Evolutionary conservation across 805 yeast species (phyloP), one percentile per base, ranked within the genome.

Genomic region (Kazachstania martiniae): DNA sequence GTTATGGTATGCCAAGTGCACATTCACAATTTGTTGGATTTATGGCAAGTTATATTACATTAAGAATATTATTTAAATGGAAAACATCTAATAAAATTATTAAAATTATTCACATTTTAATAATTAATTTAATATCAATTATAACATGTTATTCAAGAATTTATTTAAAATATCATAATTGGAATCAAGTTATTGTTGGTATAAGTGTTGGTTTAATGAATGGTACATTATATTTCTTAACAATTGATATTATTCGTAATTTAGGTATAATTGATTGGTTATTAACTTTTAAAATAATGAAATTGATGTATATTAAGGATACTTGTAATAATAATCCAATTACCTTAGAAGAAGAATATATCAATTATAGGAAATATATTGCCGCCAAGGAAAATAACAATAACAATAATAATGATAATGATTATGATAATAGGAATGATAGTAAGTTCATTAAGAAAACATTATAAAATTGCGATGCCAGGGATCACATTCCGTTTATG

Each of bases 1-100:
- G 80, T 1, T 86, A 78, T 53, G 98, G 98, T 0, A 89, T 89
- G 96, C 98, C 98, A 0, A 76, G 87, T 33, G 95, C 98, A 1
- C 98, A 89, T 57, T 75, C 95, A 0, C 98, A 89, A 59, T 91
- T 87, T 56, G 81, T 89, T 86, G 93, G 94, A 2, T 91, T 75
- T 51, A 75, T 80, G 41, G 68, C 73, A n/a, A 61, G 68, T 6
- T 81, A 76, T 49, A 60, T 67, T 39, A 44, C 65, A 3, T 63
- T 80, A 36, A 59, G 63, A 32, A 24, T 68, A 36, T 34, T 56
- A 54, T 42, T 53, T 41, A 59, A 66, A 49, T 59, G 73, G 72
- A 54, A 59, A 40, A 49, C 56, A 8, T 9, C 21, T n/a, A n/a
- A n/a, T n/a, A n/a, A n/a, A n/a, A n/a, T n/a, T n/a, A n/a, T n/a